phyloP scores from a whole-genome alignment of 2,329 filamentous ascomycete species.

The Phialemonium atrogriseum region DNA sequence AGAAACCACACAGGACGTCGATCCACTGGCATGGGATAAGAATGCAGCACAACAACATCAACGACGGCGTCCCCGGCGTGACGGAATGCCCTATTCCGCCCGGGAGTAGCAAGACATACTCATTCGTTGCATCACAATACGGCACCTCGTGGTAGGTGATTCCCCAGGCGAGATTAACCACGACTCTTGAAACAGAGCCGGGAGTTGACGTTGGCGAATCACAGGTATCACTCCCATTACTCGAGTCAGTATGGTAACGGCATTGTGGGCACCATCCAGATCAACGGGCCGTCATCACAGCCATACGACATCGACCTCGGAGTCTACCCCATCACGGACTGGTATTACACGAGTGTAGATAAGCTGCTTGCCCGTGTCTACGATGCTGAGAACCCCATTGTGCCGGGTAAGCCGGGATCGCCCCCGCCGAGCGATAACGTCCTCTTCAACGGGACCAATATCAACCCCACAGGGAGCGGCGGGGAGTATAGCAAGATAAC shows the following conservation, averaged over 20 bases:
- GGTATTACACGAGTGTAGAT: constrained; percentile 27
- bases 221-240: constrained; percentile 28
- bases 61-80: constrained; percentile 29
- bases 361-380: constrained; percentile 6
- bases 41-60: constrained; percentile 22
- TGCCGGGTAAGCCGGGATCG: neutral
- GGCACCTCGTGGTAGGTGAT: constrained; percentile 28
- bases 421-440: constrained; percentile 6
- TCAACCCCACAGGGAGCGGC: constrained; percentile 18
- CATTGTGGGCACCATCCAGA: constrained; percentile 36
- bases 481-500: constrained; percentile 22
- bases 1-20: too few relatives aligned
- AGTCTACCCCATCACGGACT: constrained; percentile 38
- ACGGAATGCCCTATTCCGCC: constrained; percentile 32
- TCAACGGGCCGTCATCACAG: constrained; percentile 33
- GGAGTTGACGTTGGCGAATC: too few relatives aligned
- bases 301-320: constrained; percentile 44
- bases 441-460: constrained; percentile 13
- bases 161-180: too few relatives aligned
- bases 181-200: too few relatives aligned
- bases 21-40: constrained; percentile 32
- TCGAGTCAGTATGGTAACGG: constrained; percentile 30
- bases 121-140: constrained; percentile 24
- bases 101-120: constrained; percentile 22
- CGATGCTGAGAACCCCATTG: too few relatives aligned